Evolutionary conservation across 192 early-diverging fungal genomes (phyloP), one percentile per base, ranked within the genome.

Genomic region (Coemansia sp.): DNA sequence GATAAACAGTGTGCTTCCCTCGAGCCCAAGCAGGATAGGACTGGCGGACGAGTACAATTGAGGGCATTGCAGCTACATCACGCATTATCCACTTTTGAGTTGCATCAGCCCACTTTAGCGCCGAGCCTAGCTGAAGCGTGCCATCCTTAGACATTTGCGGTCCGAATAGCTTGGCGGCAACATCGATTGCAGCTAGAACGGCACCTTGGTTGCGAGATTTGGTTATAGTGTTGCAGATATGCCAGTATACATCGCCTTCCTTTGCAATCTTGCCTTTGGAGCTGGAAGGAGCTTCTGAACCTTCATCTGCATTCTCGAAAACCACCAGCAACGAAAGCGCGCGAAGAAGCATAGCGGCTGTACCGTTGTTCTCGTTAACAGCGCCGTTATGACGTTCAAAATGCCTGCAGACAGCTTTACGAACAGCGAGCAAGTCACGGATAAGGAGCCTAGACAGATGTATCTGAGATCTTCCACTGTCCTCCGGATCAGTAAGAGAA

Each of bases 241-340:
- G 77, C 72, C 65, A 74, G 29, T 20, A 29, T 29, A 80, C 42
- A 43, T 68, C 65, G 59, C 67, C 68, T 16, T 74, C 68, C 25
- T 26, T 29, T 10, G 57, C 18, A 13, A 67, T 43, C 45, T 8
- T 59, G 9, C 48, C 59, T 39, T 40, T 60, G 43, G 59, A 45
- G 23, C 34, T 26, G 15, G 46, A 31, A 5, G 30, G 28, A 33
- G 28, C 30, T 2, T 15, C 35, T 3, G 35, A 48, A 29, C 35
- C 58, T 4, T 35, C 57, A 4, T 49, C 45, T 7, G 60, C 52
- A 8, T 53, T 25, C 6, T 59, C 64, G 21, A 73, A 45, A 2
- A 55, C 43, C n/a, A 13, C 29, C 18, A 75, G 57, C 21, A 75
- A 58, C 46, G 66, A 63, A 23, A 62, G 28, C 0, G 72, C 56